Evolutionary conservation across 2,329 filamentous ascomycete species (phyloP), one percentile per base, ranked within the genome.

Genomic region (Fusarium sacchari): DNA sequence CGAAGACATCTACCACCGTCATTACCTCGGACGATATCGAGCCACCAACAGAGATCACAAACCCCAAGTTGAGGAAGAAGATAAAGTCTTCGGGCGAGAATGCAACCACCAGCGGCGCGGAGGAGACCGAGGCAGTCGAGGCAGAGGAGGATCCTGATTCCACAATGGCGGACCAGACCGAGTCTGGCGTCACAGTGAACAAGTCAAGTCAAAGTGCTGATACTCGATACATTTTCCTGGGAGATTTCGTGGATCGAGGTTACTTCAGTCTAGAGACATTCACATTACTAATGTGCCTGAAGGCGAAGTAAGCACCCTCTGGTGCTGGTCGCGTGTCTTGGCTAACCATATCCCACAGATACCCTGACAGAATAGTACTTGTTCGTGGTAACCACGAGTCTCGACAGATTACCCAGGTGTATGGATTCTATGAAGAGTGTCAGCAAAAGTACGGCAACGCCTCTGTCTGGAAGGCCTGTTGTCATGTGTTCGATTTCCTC

Each of bases 381-480:
- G 97, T 99, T 76, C 94, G 96, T 75, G 96, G 96, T 72, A 99
- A 99, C 83, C 96, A 99, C 85, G 96, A 99, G 84, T 98, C 95
- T 32, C 92, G 96, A 73, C 96, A 97, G 79, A 97, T 99, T 72
- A 99, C 96, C 14, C 96, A 99, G 80, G 97, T 97, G 28, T 99
- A 99, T 82, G 96, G 96, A 60, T 99, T 99, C 84, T 99, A 99
- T 83, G 97, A 97, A 69, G 96, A 99, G 82, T 99, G 96, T 83
- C 95, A 95, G 63, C 93, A 96, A 79, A 99, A 99, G 84, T 99
- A 99, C 82, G 96, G 96, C 80, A 98, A 98, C 80, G 95, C 96
- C 18, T 98, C 97, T 55, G 96, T 99, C n/a, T 99, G 96, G 96
- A 97, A 99, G 83, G 96, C 97, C 67, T 99, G 98, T 83, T 99